Evolutionary conservation across 1,284 basidiomycete species (phyloP), one percentile per base, ranked within the genome.

Genomic region (Gymnopus androsaceus): DNA sequence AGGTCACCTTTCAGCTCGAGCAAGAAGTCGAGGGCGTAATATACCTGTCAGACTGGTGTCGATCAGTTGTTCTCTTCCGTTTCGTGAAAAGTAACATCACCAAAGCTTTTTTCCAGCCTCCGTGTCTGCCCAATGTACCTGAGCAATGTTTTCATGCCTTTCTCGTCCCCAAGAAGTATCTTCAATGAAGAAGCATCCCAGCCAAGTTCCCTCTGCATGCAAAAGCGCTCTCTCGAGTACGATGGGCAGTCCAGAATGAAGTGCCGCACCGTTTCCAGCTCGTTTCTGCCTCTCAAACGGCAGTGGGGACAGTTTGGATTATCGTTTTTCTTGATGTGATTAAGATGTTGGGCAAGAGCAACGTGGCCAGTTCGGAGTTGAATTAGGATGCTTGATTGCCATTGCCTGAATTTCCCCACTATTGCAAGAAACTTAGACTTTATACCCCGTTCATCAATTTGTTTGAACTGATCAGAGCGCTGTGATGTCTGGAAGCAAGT

Each of bases 341-440:
- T 44, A 5, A 68, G 59, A 52, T 66, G 55, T 9, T 53, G 33
- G 28, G 65, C 63, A 2, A 67, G 61, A 0, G 55, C 54, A 1
- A 59, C 46, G 48, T 69, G 66, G 1, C 62, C 61, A 12, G 61
- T 64, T 1, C 57, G 51, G 3, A 73, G 53, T 50, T 72, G 69
- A 1, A 60, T 60, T 0, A 71, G 42, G 0, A 67, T 11, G 55
- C 64, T 67, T 25, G 50, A 58, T 33, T 67, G 62, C 1, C 41
- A 28, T 23, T 65, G 56, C 0, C 47, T 48, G 17, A 67, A 52
- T 0, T 50, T 31, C 1, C 47, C 28, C 2, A 54, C 62, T 17
- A 64, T 47, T 30, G 63, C 53, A 2, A 52, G 33, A 48, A 62
- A 68, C 2, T 51, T 60, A 8, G 21, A 27, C 28, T 11, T 5